Conservation (phyloP, 2,329 filamentous ascomycete genomes). For the Sclerotinia borealis region DNA sequence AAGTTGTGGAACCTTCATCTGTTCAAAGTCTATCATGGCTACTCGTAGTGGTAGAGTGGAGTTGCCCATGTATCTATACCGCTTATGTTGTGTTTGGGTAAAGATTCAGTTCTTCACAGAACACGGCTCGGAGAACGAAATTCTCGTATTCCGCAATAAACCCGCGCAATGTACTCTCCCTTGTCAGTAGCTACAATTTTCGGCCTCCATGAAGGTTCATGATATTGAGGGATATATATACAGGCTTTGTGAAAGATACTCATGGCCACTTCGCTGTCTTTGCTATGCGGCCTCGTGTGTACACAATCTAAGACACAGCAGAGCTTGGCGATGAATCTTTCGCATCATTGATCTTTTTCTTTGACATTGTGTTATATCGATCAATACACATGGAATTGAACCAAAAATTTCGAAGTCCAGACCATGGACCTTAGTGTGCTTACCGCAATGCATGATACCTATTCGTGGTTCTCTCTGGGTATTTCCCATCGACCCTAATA, state of each 20-base stretch:
- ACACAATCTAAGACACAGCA: neutral
- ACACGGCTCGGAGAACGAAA: no score
- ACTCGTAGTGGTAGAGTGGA: neutral
- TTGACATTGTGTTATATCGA: neutral
- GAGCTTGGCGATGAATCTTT: neutral
- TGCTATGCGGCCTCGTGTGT: neutral
- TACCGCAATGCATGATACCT: neutral
- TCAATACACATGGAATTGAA: neutral
- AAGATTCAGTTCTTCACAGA: no score
- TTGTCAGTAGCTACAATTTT: no score
- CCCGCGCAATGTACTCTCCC: no score
- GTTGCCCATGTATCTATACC: no score
- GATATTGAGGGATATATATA: no score
- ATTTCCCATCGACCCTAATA: neutral
- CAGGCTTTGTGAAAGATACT: no score
- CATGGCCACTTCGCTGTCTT: neutral
- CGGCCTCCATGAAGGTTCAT: no score
- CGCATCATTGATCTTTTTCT: neutral
- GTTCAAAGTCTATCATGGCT: neutral
- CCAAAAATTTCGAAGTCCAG: neutral
- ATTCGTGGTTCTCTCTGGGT: neutral
- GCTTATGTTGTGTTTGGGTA: no score
- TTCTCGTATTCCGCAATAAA: no score
- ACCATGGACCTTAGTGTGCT: neutral
- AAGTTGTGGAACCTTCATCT: neutral